These are phyloP conservation scores for Elsinoe australis DNA, from an alignment of 2,329 filamentous ascomycete species.

Conservation along the genomic window DNA sequence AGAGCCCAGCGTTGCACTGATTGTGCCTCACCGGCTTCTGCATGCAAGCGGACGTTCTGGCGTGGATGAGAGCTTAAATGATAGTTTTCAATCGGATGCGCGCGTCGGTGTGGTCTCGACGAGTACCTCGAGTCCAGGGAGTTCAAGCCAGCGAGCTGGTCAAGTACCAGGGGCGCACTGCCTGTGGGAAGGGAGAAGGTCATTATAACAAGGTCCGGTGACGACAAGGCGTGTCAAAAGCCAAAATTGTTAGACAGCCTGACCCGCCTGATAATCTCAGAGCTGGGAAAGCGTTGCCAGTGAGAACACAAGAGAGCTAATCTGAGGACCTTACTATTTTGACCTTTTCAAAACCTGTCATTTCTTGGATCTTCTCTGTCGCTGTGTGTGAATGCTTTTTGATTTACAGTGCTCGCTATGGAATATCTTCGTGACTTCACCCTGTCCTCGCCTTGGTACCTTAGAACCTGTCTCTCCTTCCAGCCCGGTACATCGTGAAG, in stretches of 20 bases:
- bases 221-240: slow-evolving; percentile 19
- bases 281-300: slow-evolving; percentile 17
- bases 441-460: neutral
- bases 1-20: neutral
- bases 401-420: slow-evolving; percentile 14
- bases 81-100: slow-evolving; percentile 35
- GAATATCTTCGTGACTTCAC: neutral
- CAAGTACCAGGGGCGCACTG: neutral
- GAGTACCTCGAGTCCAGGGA: slow-evolving; percentile 22
- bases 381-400: slow-evolving; percentile 4
- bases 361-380: neutral
- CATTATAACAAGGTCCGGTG: slow-evolving; percentile 18
- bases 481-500: slow-evolving; percentile 70
- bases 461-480: slow-evolving; percentile 41
- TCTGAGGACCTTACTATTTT: slow-evolving; percentile 22
- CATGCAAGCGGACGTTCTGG: slow-evolving; percentile 8
- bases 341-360: neutral
- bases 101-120: slow-evolving; percentile 28
- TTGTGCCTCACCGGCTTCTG: neutral
- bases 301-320: slow-evolving; percentile 22
- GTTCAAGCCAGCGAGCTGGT: slow-evolving; percentile 10
- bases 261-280: slow-evolving; percentile 10
- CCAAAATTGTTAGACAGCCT: slow-evolving; percentile 22
- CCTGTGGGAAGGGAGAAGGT: slow-evolving; percentile 16
- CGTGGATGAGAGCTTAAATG: slow-evolving; percentile 21